Conservation (phyloP, 345 rosid species). For the Rhodomyrtus tomentosa region DNA sequence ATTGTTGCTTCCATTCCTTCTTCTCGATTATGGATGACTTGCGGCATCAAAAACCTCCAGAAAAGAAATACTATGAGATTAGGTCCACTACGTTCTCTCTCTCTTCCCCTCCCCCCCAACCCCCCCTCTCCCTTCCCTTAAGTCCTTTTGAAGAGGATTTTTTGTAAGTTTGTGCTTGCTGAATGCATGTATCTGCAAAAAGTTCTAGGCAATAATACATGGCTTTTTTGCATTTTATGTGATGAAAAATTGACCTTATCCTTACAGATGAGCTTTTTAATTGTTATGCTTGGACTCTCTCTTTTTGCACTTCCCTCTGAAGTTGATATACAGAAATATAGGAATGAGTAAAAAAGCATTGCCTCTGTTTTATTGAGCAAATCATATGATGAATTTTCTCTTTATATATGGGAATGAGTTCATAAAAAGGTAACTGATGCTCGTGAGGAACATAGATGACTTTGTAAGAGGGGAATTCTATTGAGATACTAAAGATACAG, state of each 20-base stretch:
- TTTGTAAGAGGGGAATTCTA: not conserved
- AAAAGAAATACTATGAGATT: slow-evolving; percentile 66
- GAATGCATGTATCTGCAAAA: not conserved
- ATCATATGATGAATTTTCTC: not conserved
- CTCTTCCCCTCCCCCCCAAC: too few relatives aligned
- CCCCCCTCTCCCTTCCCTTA: not conserved
- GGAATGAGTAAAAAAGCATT: not conserved
- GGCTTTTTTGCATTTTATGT: not conserved
- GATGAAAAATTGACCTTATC: not conserved
- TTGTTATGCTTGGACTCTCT: not conserved
- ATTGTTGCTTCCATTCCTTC: slow-evolving; percentile 71
- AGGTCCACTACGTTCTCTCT: slow-evolving; percentile 27
- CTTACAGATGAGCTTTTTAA: not conserved
- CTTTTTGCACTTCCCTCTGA: not conserved
- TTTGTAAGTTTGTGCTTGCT: not conserved
- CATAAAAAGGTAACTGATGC: not conserved
- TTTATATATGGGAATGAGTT: not conserved
- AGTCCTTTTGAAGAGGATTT: not conserved
- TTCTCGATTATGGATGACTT: slow-evolving; percentile 69
- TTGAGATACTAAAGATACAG: not conserved
- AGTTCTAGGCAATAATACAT: not conserved
- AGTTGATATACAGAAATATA: not conserved
- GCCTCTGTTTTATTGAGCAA: not conserved
- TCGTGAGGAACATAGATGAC: not conserved
- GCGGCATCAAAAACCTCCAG: slow-evolving; percentile 23